These are phyloP conservation scores for Pseudozyma pruni DNA, from an alignment of 1,284 basidiomycete genomes.

Conservation along the genomic window DNA sequence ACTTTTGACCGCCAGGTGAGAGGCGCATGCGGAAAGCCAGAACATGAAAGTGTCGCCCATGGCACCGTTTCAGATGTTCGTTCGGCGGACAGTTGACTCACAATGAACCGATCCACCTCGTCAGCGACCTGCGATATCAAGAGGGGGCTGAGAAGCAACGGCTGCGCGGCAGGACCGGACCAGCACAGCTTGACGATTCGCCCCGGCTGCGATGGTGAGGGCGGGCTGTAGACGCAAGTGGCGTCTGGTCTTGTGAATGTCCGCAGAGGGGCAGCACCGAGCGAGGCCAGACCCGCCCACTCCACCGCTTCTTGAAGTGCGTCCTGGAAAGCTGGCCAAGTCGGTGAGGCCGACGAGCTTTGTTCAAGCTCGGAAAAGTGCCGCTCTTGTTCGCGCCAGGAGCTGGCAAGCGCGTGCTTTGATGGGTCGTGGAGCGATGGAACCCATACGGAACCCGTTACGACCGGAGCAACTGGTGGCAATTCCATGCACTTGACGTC, in stretches of 20 bases:
- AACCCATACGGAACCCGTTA: constrained; percentile 40
- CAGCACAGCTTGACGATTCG: constrained; percentile 22
- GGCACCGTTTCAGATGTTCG: neutral
- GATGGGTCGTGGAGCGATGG: constrained; percentile 15
- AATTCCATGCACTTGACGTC: constrained; percentile 13
- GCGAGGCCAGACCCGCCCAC: constrained; percentile 36
- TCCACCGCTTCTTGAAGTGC: constrained; percentile 32
- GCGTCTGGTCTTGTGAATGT: constrained; percentile 23
- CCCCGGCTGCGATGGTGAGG: constrained; percentile 13
- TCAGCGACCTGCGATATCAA: constrained; percentile 20
- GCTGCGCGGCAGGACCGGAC: constrained; percentile 1
- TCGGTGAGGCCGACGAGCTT: neutral
- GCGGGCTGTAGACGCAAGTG: constrained; percentile 35
- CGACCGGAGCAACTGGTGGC: neutral
- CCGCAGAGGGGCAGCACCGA: constrained; percentile 20
- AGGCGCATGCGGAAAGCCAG: constrained; percentile 52
- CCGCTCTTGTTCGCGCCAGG: constrained; percentile 13
- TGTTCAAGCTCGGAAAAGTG: constrained; percentile 25
- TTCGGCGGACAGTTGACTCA: neutral
- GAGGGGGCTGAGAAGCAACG: constrained; percentile 26
- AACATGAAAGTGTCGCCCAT: constrained; percentile 39
- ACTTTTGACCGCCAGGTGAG: constrained; percentile 48
- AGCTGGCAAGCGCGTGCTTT: constrained; percentile 5
- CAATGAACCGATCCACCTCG: constrained; percentile 14
- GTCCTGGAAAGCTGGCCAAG: constrained; percentile 26